These are phyloP conservation scores for Tylopilus plumbeoviolaceoides DNA, from an alignment of 768 basidiomycete genomes.

Conservation along the genomic window DNA sequence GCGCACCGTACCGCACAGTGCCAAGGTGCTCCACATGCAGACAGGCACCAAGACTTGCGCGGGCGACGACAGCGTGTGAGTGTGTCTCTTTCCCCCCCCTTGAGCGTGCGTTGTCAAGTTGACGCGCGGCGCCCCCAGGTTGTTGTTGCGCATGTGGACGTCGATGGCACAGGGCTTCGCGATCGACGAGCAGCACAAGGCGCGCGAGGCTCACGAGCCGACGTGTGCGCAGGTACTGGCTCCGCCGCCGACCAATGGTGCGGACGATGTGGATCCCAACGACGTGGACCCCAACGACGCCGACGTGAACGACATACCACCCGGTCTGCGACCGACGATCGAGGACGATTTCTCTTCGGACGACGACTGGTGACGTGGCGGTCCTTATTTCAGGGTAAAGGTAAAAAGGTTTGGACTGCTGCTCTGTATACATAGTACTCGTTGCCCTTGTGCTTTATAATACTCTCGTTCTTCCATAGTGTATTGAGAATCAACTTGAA, in stretches of 20 bases:
- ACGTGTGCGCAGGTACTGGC: conserved; percentile 11
- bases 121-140: conserved; percentile 26
- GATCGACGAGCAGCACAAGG: conserved; percentile 43
- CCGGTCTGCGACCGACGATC: conserved; percentile 3
- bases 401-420: neutral
- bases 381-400: too few species aligned
- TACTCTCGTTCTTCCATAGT: too few species aligned
- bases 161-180: conserved; percentile 42
- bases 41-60: conserved; percentile 40
- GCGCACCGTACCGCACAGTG: conserved; percentile 28
- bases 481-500: too few species aligned
- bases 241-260: neutral
- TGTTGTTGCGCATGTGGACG: conserved; percentile 42
- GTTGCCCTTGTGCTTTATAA: too few species aligned
- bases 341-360: conserved; percentile 24
- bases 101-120: neutral
- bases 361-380: neutral
- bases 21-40: conserved; percentile 32
- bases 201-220: conserved; percentile 13
- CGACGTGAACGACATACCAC: conserved; percentile 10
- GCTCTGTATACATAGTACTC: too few species aligned
- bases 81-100: neutral
- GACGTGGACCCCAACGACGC: conserved; percentile 13
- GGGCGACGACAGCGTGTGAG: conserved; percentile 51
- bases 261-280: conserved; percentile 8